Evolutionary conservation across 164 flowering plant species (phyloP).

Genomic region (Echeveria elegans): DNA sequence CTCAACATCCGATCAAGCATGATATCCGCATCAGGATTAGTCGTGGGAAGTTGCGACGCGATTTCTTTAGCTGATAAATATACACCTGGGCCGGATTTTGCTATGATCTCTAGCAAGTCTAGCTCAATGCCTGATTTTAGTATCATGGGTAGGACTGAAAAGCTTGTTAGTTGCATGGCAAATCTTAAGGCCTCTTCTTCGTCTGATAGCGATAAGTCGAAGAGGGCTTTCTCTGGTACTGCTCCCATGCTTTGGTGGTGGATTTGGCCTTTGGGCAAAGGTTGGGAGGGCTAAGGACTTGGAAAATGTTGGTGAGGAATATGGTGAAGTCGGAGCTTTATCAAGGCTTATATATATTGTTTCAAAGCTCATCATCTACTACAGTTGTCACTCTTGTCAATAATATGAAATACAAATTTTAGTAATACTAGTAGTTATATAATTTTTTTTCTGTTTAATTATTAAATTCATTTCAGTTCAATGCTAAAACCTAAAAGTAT

Average conservation of each 20-base stretch:
- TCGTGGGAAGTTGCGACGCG: constrained; percentile 49
- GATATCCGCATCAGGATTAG: constrained; percentile 50
- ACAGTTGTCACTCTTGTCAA: background rate
- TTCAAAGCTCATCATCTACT: background rate
- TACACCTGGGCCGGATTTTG: constrained; percentile 44
- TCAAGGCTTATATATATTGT: background rate
- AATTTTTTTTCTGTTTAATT: no score
- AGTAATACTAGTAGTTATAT: no score
- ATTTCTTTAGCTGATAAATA: constrained; percentile 43
- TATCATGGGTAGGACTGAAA: constrained; percentile 64
- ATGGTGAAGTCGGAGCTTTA: background rate
- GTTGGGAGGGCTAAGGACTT: no score
- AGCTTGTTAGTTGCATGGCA: constrained; percentile 58
- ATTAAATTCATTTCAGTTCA: no score
- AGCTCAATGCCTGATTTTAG: constrained; percentile 65
- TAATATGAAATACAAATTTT: no score
- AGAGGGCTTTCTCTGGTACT: constrained; percentile 1
- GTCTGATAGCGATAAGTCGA: background rate
- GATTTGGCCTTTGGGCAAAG: no score
- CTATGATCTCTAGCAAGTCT: constrained; percentile 62
- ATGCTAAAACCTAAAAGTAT: no score
- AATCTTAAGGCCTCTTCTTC: constrained; percentile 11
- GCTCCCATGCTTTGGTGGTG: background rate
- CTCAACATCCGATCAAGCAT: constrained; percentile 84
- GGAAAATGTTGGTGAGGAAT: background rate